phyloP scores from a whole-genome alignment of 2,329 filamentous ascomycete genomes.

The Diaporthe batatas region DNA sequence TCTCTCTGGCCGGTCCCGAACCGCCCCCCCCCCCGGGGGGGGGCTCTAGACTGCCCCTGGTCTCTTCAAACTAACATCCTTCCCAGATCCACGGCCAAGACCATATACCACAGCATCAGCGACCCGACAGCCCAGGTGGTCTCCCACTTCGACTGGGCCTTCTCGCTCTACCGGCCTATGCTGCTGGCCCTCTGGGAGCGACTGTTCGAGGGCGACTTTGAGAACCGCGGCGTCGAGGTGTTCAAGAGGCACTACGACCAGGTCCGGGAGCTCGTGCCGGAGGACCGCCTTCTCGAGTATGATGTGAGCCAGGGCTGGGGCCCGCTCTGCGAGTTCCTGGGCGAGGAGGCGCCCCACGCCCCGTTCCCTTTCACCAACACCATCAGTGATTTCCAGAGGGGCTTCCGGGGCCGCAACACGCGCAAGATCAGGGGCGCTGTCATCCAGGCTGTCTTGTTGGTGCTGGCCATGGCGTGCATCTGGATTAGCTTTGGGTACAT shows the following conservation, averaged over 20 bases:
- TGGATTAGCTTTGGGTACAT: conserved; percentile 41
- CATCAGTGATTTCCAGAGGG: conserved; percentile 32
- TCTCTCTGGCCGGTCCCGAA: conserved; percentile 32
- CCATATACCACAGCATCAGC: conserved; percentile 38
- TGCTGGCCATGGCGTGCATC: conserved; percentile 36
- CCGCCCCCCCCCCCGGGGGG: conserved; percentile 40
- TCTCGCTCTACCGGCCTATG: conserved; percentile 41
- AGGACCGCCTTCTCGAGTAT: conserved; percentile 54
- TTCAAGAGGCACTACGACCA: conserved; percentile 38
- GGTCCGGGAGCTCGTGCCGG: conserved; percentile 48
- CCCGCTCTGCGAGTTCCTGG: conserved; percentile 57
- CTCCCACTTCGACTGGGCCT: conserved; percentile 42
- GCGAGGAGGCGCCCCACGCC: conserved; percentile 50
- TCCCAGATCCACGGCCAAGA: conserved; percentile 42
- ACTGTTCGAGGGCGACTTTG: conserved; percentile 41
- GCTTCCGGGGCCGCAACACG: conserved; percentile 35
- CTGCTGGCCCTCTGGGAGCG: conserved; percentile 40
- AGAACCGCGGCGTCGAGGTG: conserved; percentile 39
- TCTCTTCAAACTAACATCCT: neutral
- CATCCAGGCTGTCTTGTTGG: conserved; percentile 23
- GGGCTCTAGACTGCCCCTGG: neutral
- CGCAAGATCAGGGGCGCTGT: conserved; percentile 33
- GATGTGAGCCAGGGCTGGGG: conserved; percentile 56
- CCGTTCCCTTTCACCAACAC: conserved; percentile 54
- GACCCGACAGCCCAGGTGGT: conserved; percentile 39